Base-by-base conservation (phyloP, 2,329 filamentous ascomycete species). In the Aspergillus glaucus region DNA sequence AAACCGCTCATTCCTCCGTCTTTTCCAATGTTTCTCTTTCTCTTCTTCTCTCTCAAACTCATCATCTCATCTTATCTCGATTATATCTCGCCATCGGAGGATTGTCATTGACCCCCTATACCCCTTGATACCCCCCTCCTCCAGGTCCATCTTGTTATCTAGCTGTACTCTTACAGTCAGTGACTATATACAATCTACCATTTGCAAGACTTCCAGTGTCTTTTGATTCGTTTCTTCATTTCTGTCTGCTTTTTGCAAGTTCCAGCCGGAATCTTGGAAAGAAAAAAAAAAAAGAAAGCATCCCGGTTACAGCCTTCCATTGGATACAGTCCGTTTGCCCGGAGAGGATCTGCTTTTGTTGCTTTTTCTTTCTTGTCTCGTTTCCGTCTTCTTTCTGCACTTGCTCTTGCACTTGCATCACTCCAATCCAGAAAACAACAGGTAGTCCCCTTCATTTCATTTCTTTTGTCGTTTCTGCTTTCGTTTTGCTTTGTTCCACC, bases 401-500 rank as follows among this genome's bases (percentile, higher is more conserved):
- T 60, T 68, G 51, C 60, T 59, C 52, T 61, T 60, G 49, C 52
- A 52, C 53, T 56, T 55, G 53, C 59, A 61, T 58, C 22, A 49
- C 24, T 54, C 49, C 51, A 57, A 54, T 59, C 55, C 55, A 53
- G 54, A 53, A 63, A 53, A 62, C 59, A 65, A 62, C 66, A 73
- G 70, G 70, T 73, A 73, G 70, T 63, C 58, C 63, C 67, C 67
- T 60, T 61, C 56, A 62, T 58, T 55, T 60, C 26, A 30, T 67
- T 65, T 60, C 55, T 55, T 61, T 62, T 50, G 49, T 45, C 44
- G 53, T 50, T 60, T 42, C 39, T 49, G 54, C 46, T 55, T 55
- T 55, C 55, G 52, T 54, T 52, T 54, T 52, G 55, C 42, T 56
- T 52, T 51, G 50, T 48, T 51, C 43, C n/a, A n/a, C n/a, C 12